phyloP scores from a whole-genome alignment of 2,329 filamentous ascomycete genomes.

The Sclerotinia spermophila region DNA sequence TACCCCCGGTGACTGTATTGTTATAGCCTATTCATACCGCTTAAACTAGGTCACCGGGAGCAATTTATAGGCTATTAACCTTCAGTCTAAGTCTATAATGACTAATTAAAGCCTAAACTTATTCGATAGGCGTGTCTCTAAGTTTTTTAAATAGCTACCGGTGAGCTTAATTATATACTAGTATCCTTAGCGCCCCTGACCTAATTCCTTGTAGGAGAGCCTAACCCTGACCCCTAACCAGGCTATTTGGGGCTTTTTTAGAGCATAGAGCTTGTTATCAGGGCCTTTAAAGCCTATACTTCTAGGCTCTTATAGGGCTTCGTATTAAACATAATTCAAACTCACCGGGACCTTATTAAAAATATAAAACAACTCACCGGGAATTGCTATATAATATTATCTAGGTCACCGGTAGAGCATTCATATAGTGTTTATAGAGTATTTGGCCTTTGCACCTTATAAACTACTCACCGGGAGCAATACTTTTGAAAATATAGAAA shows the following conservation, averaged over 20 bases:
- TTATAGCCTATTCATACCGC: not conserved
- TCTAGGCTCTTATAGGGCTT: too few relatives aligned
- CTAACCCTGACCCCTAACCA: not conserved
- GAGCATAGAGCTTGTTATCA: too few relatives aligned
- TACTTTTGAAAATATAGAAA: not conserved
- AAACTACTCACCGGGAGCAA: too few relatives aligned
- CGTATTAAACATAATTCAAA: too few relatives aligned
- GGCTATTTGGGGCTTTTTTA: not conserved
- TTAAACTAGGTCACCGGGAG: not conserved
- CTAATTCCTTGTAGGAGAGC: not conserved
- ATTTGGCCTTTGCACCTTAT: too few relatives aligned
- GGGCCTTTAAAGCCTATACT: too few relatives aligned
- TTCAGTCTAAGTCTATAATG: not conserved
- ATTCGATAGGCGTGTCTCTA: not conserved
- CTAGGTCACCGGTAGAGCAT: too few relatives aligned
- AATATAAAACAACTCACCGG: too few relatives aligned
- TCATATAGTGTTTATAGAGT: too few relatives aligned
- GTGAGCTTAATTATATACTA: not conserved
- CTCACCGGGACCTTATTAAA: too few relatives aligned
- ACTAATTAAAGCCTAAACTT: too few relatives aligned
- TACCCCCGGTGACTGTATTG: not conserved
- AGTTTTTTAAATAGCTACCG: not conserved
- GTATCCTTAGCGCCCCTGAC: not conserved
- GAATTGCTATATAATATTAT: too few relatives aligned
- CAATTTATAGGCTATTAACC: not conserved